Evolutionary conservation across 2,329 filamentous ascomycete genomes (phyloP), one percentile per base, ranked within the genome.

Genomic region (Ilyonectria robusta): DNA sequence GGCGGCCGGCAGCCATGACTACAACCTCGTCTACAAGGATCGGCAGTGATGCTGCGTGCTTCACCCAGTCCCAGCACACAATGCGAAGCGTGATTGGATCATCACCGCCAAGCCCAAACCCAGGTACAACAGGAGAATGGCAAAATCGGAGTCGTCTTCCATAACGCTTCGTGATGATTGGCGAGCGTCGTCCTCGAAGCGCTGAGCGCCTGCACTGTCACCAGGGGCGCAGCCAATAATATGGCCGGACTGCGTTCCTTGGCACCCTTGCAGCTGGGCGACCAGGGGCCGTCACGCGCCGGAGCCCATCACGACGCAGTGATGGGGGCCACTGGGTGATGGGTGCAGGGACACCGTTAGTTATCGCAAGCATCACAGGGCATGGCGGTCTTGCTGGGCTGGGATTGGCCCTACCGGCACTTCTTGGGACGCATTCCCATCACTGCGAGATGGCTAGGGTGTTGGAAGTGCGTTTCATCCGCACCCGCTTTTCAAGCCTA

Each of bases 201-300:
- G 78, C 78, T 70, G 70, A 72, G 68, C 69, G 59, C 48, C 56
- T 61, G 70, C 60, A 61, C 67, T 64, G 59, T 62, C 37, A 57
- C 62, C 71, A 72, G 68, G 72, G 59, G 70, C 62, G 58, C 62
- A 47, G 56, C 78, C 78, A 78, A 79, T 79, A 58, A 72, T 65
- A 48, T 5, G 59, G 37, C 58, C n/a, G 13, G 47, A 33, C 33
- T 11, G 19, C 51, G 46, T 54, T 61, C 50, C 59, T 44, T 56
- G 44, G 46, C 61, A 62, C 64, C 66, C 46, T 44, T 55, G 44
- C 58, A 62, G 48, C 31, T 42, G 46, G 55, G 62, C 54, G 60
- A 63, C 55, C 62, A 66, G 66, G 65, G 40, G 46, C 72, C 61
- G 65, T 70, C 74, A 76, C 74, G 72, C 74, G 72, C 74, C 68